These are phyloP conservation scores for Suhomyces yuchorum DNA, from an alignment of 1,139 yeast species.

Conservation along the genomic window DNA sequence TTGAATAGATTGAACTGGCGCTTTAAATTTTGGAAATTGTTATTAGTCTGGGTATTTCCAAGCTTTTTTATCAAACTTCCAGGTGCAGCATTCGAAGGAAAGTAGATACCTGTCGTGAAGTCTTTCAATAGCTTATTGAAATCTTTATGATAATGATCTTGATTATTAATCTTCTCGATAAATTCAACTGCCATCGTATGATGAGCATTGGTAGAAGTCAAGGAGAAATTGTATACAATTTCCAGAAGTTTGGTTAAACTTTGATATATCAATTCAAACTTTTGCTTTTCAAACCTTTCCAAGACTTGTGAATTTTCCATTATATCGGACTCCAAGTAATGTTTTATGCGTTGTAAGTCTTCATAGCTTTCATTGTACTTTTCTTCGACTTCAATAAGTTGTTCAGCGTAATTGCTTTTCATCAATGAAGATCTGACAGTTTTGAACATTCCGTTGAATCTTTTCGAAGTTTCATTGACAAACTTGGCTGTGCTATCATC, in stretches of 20 bases:
- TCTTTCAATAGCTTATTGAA: constrained; percentile 26
- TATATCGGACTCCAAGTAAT: constrained; percentile 35
- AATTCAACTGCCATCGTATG: constrained; percentile 32
- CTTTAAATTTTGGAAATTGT: constrained; percentile 42
- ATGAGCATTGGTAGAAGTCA: constrained; percentile 31
- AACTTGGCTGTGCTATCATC: constrained; percentile 25
- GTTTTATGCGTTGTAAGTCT: constrained; percentile 35
- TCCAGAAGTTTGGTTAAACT: constrained; percentile 42
- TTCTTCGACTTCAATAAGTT: constrained; percentile 31
- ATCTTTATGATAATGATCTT: constrained; percentile 33
- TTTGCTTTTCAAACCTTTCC: constrained; percentile 41
- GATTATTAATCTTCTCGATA: constrained; percentile 28
- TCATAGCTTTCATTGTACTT: constrained; percentile 37
- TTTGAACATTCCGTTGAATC: constrained; percentile 31
- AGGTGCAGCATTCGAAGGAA: constrained; percentile 39
- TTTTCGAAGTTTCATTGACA: constrained; percentile 33
- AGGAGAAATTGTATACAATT: constrained; percentile 32
- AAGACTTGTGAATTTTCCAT: constrained; percentile 25
- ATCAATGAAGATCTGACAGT: constrained; percentile 31
- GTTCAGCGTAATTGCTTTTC: constrained; percentile 36
- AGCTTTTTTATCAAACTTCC: constrained; percentile 25
- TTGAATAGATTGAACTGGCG: constrained; percentile 43
- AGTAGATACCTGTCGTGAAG: constrained; percentile 45
- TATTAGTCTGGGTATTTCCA: constrained; percentile 33
- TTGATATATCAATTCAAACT: constrained; percentile 38